phyloP scores from a whole-genome alignment of 306 rosid species.

The Castanopsis chinensis region DNA sequence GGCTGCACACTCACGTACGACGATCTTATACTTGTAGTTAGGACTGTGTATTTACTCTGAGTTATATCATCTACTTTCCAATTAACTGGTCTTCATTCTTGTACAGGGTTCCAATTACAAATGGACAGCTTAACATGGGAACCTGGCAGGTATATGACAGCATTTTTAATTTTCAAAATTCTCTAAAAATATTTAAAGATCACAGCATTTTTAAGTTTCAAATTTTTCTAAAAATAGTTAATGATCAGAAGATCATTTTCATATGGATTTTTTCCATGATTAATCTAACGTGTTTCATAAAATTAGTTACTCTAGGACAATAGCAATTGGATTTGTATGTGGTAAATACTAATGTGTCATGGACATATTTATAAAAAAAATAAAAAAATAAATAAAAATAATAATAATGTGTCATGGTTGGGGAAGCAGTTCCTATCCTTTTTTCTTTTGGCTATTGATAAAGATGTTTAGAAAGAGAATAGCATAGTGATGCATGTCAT shows the following conservation, averaged over 20 bases:
- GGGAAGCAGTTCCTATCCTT: neutral
- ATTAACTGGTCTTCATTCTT: constrained; percentile 21
- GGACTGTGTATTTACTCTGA: constrained; percentile 20
- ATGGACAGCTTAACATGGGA: constrained; percentile 95
- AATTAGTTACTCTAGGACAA: neutral
- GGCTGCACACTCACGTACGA: constrained; percentile 78
- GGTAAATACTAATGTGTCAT: too few relatives aligned
- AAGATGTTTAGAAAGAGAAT: neutral
- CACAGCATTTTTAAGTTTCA: constrained; percentile 2
- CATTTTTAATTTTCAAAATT: constrained; percentile 6
- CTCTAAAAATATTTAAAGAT: neutral
- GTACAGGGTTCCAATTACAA: constrained; percentile 79
- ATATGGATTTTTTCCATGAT: neutral
- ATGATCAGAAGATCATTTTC: neutral
- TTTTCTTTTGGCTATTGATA: neutral
- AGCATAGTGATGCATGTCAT: too few relatives aligned
- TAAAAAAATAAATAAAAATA: neutral
- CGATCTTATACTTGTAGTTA: constrained; percentile 12
- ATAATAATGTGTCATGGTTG: neutral
- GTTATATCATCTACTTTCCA: neutral
- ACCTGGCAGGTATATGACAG: constrained; percentile 82
- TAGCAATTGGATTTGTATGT: too few relatives aligned
- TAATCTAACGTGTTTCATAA: neutral
- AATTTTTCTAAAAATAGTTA: neutral
- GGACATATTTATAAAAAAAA: too few relatives aligned